phyloP scores from a whole-genome alignment of 495 filamentous ascomycete genomes.

The Podospora appendiculata region DNA sequence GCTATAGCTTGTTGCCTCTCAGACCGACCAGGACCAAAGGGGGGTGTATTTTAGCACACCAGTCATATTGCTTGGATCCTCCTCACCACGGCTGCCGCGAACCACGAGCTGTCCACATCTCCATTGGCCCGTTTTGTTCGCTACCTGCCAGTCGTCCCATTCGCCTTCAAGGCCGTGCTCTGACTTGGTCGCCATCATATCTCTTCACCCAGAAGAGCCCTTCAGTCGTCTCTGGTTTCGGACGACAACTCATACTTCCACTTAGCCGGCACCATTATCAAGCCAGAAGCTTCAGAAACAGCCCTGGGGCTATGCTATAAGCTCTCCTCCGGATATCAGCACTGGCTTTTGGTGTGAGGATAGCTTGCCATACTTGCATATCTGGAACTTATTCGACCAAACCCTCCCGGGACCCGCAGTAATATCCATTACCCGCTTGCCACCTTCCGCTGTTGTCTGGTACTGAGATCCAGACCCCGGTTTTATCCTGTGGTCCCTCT shows the following conservation, averaged over 20 bases:
- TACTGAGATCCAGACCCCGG: conserved; percentile 9
- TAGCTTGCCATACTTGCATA: conserved; percentile 12
- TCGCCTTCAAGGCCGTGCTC: conserved; percentile 7
- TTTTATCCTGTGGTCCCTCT: conserved; percentile 3
- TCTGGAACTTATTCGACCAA: conserved; percentile 22
- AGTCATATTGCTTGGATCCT: conserved; percentile 21
- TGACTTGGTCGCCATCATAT: conserved; percentile 11
- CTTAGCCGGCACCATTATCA: conserved; percentile 1
- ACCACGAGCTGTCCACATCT: conserved; percentile 14
- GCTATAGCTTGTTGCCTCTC: conserved; percentile 7
- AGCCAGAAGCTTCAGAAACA: conserved; percentile 1
- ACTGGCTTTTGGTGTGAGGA: conserved; percentile 2
- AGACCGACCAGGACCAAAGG: conserved; percentile 11
- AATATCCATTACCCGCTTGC: conserved; percentile 15
- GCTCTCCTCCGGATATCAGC: conserved; percentile 5
- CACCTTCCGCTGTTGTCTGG: conserved; percentile 10
- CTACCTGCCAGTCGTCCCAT: conserved; percentile 16
- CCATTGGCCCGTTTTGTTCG: conserved; percentile 21
- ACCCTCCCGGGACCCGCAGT: conserved; percentile 14
- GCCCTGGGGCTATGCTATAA: conserved; percentile 14
- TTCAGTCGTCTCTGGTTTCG: conserved; percentile 6
- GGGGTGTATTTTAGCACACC: conserved; percentile 21
- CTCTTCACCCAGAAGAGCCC: conserved; percentile 9
- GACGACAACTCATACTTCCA: conserved; percentile 5
- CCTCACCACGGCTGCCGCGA: conserved; percentile 17